Percentiles rank a stretch among this genome's conserved stretches.
Conservation (phyloP, 2,329 filamentous ascomycete species). For the Fusarium devonianum region DNA sequence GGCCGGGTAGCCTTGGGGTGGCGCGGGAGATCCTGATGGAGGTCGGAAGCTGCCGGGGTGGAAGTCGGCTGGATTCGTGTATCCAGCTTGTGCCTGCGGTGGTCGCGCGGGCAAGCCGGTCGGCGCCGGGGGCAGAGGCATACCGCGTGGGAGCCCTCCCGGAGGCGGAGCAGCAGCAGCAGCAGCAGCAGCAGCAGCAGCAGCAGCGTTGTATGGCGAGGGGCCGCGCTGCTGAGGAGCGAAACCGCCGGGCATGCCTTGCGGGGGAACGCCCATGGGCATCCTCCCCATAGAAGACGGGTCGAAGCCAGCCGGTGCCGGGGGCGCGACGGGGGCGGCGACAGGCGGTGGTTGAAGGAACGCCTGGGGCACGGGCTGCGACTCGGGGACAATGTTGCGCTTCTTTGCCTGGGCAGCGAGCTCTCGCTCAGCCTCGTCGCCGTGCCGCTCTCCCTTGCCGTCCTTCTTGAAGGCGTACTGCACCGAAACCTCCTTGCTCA, state of each 20-base stretch:
- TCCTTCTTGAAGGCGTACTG: slow-evolving; percentile 99
- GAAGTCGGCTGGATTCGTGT: slow-evolving; percentile 57
- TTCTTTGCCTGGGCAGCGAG: slow-evolving; percentile 92
- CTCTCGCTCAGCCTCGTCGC: slow-evolving; percentile 90
- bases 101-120: slow-evolving; percentile 60
- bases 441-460: slow-evolving; percentile 94
- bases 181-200: too few relatives aligned
- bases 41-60: slow-evolving; percentile 54
- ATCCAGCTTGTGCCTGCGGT: slow-evolving; percentile 55
- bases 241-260: slow-evolving; percentile 49
- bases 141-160: slow-evolving; percentile 41
- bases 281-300: slow-evolving; percentile 44
- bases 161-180: slow-evolving; percentile 39
- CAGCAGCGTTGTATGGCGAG: slow-evolving; percentile 46
- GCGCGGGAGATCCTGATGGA: slow-evolving; percentile 47
- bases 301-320: slow-evolving; percentile 47
- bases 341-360: slow-evolving; percentile 59
- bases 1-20: slow-evolving; percentile 50
- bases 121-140: slow-evolving; percentile 57
- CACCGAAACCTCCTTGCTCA: slow-evolving; percentile 95
- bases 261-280: slow-evolving; percentile 42
- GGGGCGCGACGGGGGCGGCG: slow-evolving; percentile 36
- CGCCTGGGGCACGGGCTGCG: slow-evolving; percentile 76
- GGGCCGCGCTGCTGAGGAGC: slow-evolving; percentile 47
- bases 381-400: slow-evolving; percentile 87